Percentiles rank a stretch among this genome's conserved stretches.
phyloP scores from a whole-genome alignment of 2,329 filamentous ascomycete genomes.

The Calonectria pauciramosa region DNA sequence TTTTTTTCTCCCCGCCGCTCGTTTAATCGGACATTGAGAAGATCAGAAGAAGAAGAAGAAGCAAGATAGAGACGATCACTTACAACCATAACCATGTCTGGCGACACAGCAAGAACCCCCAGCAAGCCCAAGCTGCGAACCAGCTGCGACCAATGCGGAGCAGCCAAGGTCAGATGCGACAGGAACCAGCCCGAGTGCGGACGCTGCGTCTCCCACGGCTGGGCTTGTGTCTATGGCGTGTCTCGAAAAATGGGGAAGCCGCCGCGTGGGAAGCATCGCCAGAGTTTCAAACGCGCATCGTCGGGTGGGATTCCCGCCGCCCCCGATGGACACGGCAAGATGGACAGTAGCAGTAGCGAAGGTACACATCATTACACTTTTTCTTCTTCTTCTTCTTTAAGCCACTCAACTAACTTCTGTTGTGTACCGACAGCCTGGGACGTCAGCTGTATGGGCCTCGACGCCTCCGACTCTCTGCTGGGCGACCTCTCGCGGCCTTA shows the following conservation, averaged over 20 bases:
- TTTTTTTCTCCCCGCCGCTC: neutral
- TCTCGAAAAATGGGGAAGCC: conserved; percentile 25
- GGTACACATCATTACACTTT: neutral
- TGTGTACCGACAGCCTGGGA: neutral
- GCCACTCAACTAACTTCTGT: neutral
- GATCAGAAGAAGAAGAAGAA: neutral
- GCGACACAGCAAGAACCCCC: neutral
- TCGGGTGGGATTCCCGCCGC: neutral
- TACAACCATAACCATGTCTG: neutral
- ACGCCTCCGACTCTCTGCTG: neutral
- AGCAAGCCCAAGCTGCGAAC: conserved; percentile 17
- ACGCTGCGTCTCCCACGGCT: conserved; percentile 16
- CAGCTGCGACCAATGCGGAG: conserved; percentile 17
- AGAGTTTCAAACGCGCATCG: neutral
- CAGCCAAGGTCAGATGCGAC: conserved; percentile 20
- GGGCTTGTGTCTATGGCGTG: conserved; percentile 18
- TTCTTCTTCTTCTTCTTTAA: neutral
- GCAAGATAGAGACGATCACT: neutral
- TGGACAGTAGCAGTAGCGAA: conserved; percentile 9
- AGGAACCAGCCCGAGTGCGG: conserved; percentile 12
- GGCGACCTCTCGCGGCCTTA: neutral
- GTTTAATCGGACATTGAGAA: neutral
- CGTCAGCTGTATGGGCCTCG: neutral
- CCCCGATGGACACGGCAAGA: neutral
- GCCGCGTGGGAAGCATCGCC: conserved; percentile 14